Evolutionary conservation across 1,139 yeast species (phyloP).

Genomic region (Saccharomycopsis hybrid): DNA sequence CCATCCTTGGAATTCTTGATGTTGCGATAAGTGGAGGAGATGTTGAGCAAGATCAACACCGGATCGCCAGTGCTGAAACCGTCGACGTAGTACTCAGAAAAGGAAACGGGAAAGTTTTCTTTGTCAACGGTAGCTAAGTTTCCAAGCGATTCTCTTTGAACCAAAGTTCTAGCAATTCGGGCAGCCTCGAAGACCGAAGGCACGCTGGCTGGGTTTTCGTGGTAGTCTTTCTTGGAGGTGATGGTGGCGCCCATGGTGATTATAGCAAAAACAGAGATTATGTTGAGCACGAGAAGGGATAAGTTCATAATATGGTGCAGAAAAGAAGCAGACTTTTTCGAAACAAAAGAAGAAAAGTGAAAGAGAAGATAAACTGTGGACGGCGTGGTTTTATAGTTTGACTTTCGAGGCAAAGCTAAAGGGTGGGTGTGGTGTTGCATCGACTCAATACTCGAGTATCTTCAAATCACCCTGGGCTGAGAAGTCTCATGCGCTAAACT

Average conservation of each 20-base stretch:
- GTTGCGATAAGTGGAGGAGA: constrained; percentile 57
- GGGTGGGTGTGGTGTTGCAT: not conserved
- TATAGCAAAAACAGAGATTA: not conserved
- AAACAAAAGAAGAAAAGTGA: not conserved
- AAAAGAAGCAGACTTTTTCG: no score
- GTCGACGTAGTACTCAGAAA: constrained; percentile 73
- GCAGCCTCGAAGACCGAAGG: constrained; percentile 45
- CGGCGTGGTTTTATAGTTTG: not conserved
- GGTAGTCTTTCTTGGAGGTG: constrained; percentile 10
- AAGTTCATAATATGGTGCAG: no score
- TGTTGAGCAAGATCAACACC: constrained; percentile 55
- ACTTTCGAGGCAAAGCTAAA: not conserved
- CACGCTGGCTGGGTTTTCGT: not conserved
- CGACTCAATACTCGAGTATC: not conserved
- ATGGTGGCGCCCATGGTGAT: constrained; percentile 1
- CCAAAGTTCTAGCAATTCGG: constrained; percentile 53
- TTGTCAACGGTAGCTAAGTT: constrained; percentile 45
- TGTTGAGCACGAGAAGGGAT: no score
- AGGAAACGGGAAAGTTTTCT: constrained; percentile 50
- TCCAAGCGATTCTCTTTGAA: constrained; percentile 47
- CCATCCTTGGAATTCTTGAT: constrained; percentile 43
- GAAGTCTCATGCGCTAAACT: not conserved
- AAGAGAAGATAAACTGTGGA: not conserved
- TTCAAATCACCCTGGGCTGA: no score
- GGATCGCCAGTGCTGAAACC: constrained; percentile 66